A percentile compares a stretch with the other conserved stretches of the same genome.
Evolutionary conservation across 192 early-diverging fungal species (phyloP).

Genomic region (Chytriomyces hyalinus): DNA sequence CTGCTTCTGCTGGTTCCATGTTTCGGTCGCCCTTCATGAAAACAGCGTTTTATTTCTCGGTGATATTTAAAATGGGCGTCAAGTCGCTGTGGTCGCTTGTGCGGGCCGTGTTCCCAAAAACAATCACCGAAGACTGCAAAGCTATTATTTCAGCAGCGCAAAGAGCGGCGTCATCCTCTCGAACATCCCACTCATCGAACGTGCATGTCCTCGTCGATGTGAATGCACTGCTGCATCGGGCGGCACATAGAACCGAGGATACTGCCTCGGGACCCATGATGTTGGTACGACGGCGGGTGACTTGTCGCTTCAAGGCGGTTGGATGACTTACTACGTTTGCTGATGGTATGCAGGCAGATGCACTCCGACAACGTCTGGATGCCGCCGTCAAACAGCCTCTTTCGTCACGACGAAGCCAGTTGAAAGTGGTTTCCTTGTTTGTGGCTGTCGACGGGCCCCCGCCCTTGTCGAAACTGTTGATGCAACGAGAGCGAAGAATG

Average conservation of each 20-base stretch:
- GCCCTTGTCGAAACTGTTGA: conserved; percentile 13
- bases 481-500: conserved; percentile 1
- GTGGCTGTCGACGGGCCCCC: conserved; percentile 22
- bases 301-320: not conserved
- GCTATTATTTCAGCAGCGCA: no score
- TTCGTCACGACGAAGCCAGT: not conserved
- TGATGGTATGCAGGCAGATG: not conserved
- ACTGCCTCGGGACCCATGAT: not conserved
- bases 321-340: not conserved
- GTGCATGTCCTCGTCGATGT: conserved; percentile 5
- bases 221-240: conserved; percentile 10
- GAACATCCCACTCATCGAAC: not conserved
- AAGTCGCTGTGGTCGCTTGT: conserved; percentile 25
- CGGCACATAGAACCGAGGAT: not conserved
- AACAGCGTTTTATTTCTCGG: no score
- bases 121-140: not conserved
- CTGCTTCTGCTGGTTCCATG: no score
- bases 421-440: not conserved
- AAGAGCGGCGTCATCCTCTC: not conserved
- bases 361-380: not conserved
- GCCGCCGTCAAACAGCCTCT: not conserved
- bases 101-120: not conserved
- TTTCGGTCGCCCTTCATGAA: no score
- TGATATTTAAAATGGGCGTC: conserved; percentile 15
- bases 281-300: not conserved